Evolutionary conservation across 176 grass and related monocot species (phyloP), one percentile per base, ranked within the genome.

Genomic region (Oryza officinalis): DNA sequence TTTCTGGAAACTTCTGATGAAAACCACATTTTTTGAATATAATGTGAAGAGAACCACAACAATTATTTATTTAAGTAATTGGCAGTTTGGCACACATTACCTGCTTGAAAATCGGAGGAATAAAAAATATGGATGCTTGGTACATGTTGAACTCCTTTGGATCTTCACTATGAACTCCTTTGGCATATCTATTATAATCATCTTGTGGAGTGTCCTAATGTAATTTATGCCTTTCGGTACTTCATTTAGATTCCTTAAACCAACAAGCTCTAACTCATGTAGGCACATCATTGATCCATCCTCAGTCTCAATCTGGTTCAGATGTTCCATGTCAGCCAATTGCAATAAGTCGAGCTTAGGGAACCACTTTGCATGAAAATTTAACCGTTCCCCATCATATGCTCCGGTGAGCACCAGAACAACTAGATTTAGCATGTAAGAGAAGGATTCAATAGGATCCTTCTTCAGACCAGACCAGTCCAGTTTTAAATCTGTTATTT

Each of bases 381-480:
- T 63, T 40, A 85, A 18, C 3, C 80, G 61, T 40, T 74, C 50
- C 75, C 89, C 89, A 59, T 13, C 43, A 40, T 88, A 91, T 26
- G 74, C 38, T 13, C 69, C 72, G 10, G 0, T 30, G 65, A 88
- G 84, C 5, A 5, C 45, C 23, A 91, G 38, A 14, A 49, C 84
- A 14, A 49, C 84, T 12, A 91, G 81, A 83, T 41, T 91, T 70
- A 72, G 28, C 57, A 85, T 75, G 17, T 76, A 77, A 72, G 38
- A 87, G 10, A 91, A 84, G 15, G 89, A 88, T 3, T 20, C 65
- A 63, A 91, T 40, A 80, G 85, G 89, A 85, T 88, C 89, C 41
- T 85, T 83, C 71, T 85, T 83, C 76, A 91, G 81, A 80, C 76
- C 60, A 50, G 76, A 87, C 71, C 81, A 87, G 47, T 44, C 33